Conservation (phyloP, 2,329 filamentous ascomycete genomes). For the Microsporum audouinii region DNA sequence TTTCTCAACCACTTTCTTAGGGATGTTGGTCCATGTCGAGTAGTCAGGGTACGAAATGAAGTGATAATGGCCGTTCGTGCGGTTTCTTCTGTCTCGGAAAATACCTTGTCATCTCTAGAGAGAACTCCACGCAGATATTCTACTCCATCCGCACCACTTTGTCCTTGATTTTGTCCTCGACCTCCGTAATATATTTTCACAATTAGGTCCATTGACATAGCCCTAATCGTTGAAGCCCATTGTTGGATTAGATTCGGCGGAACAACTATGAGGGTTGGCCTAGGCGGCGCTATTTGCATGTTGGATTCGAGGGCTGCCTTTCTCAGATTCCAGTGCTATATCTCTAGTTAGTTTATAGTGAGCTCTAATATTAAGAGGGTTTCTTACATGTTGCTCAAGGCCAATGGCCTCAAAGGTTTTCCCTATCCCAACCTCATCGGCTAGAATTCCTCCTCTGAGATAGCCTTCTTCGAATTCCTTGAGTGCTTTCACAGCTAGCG, state of each 20-base stretch:
- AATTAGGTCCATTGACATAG: not conserved
- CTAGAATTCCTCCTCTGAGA: conserved; percentile 63
- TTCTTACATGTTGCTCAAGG: conserved; percentile 32
- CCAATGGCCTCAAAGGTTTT: conserved; percentile 99
- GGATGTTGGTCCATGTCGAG: not conserved
- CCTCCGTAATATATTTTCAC: conserved; percentile 2
- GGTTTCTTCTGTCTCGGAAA: not conserved
- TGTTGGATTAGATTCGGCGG: conserved; percentile 2
- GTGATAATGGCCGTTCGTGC: not conserved
- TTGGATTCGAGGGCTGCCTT: not conserved
- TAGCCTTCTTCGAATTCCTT: not conserved
- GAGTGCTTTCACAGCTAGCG: not conserved
- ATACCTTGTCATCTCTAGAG: not conserved
- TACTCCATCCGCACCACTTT: not conserved
- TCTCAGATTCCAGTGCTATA: not conserved
- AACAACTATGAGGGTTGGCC: conserved; percentile 1
- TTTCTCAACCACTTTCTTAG: not conserved
- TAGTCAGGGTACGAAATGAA: not conserved
- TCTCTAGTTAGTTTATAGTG: not conserved
- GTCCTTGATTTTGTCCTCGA: not conserved
- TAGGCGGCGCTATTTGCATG: not conserved
- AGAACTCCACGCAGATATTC: not conserved
- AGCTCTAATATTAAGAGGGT: not conserved
- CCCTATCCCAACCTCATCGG: conserved; percentile 92
- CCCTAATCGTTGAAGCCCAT: not conserved